phyloP scores from a whole-genome alignment of 1,284 basidiomycete species.

The Moniliophthora roreri region DNA sequence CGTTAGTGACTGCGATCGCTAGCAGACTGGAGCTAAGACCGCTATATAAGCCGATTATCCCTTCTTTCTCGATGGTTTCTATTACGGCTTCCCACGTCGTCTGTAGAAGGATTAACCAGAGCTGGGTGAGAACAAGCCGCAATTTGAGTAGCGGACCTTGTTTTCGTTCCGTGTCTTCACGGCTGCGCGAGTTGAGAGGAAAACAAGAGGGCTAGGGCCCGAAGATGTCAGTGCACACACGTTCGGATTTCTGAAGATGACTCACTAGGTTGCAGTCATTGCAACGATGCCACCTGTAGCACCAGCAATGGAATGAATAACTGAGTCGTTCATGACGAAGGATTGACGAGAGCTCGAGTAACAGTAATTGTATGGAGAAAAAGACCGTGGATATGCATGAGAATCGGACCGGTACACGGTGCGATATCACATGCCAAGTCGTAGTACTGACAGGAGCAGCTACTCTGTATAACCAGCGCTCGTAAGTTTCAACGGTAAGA shows the following conservation, averaged over 20 bases:
- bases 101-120: slow-evolving; percentile 27
- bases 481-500: too few species aligned
- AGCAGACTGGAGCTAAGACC: slow-evolving; percentile 86
- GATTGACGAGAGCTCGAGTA: neutral
- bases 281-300: slow-evolving; percentile 90
- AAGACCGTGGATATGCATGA: slow-evolving; percentile 7
- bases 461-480: too few species aligned
- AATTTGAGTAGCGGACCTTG: slow-evolving; percentile 46
- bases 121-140: neutral
- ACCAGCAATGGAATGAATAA: slow-evolving; percentile 89
- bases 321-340: slow-evolving; percentile 70
- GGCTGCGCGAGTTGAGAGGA: slow-evolving; percentile 91
- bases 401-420: too few species aligned
- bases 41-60: slow-evolving; percentile 83
- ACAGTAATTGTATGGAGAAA: slow-evolving; percentile 4
- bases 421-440: too few species aligned
- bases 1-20: slow-evolving; percentile 94
- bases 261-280: slow-evolving; percentile 85
- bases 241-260: slow-evolving; percentile 5
- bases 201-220: slow-evolving; percentile 77
- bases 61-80: slow-evolving; percentile 85
- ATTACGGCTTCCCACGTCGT: slow-evolving; percentile 60
- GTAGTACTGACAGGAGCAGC: too few species aligned
- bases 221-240: slow-evolving; percentile 11
- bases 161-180: slow-evolving; percentile 82